phyloP scores from a whole-genome alignment of 1,284 basidiomycete genomes.

The Microbotryum scabiosae region DNA sequence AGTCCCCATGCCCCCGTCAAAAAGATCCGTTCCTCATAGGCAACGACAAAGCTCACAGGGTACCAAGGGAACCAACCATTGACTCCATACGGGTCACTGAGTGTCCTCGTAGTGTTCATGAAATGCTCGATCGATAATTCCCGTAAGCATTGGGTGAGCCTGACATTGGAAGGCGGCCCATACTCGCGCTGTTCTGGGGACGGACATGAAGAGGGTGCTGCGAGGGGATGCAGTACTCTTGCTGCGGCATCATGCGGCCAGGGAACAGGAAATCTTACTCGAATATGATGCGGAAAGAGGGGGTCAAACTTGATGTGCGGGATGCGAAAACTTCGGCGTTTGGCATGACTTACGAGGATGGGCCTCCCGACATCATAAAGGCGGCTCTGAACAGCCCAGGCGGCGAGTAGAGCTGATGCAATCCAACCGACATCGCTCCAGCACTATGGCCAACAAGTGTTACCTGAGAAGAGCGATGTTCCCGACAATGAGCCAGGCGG shows the following conservation, averaged over 20 bases:
- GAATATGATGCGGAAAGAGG: neutral
- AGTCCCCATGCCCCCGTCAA: too few species aligned
- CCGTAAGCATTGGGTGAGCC: constrained; percentile 17
- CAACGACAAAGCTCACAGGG: constrained; percentile 5
- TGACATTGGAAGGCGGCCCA: constrained; percentile 22
- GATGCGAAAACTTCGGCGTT: too few species aligned
- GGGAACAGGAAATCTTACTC: constrained; percentile 26
- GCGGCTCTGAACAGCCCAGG: constrained; percentile 24
- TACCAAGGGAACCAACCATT: constrained; percentile 29
- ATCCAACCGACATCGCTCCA: constrained; percentile 26
- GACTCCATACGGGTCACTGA: constrained; percentile 10
- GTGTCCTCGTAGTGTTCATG: constrained; percentile 5
- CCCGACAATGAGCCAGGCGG: neutral
- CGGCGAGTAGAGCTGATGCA: constrained; percentile 25
- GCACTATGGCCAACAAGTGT: constrained; percentile 26
- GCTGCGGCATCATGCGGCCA: constrained; percentile 29
- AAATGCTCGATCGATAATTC: neutral
- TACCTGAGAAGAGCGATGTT: constrained; percentile 1
- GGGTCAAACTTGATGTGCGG: neutral
- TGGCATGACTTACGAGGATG: constrained; percentile 16
- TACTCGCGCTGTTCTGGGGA: constrained; percentile 12
- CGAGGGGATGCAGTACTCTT: constrained; percentile 24
- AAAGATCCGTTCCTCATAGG: too few species aligned
- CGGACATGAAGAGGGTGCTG: constrained; percentile 20
- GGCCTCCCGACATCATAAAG: constrained; percentile 30